Base-by-base conservation (phyloP, 116 monocot genomes). In the Dioscorea cayenensis region DNA sequence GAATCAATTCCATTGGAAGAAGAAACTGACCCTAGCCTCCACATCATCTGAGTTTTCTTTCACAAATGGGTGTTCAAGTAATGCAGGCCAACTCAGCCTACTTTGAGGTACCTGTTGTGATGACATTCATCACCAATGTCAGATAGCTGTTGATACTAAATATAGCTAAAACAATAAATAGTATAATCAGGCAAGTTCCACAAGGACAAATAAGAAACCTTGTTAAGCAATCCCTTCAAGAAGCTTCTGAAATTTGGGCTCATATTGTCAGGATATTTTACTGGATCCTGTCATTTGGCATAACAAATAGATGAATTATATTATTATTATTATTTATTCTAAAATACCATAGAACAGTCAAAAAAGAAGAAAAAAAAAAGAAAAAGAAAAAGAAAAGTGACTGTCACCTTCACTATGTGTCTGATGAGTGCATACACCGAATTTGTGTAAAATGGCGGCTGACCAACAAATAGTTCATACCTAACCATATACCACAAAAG, bases 371-470 rank as follows among this genome's bases (percentile, higher is more conserved):
- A 25, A 25, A 25, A 25, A 25, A 25, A 25, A 25, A 25, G 1
- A 25, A 25, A 25, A 25, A 25, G 25, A 20, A 27, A 32, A 32
- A 43, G 0, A 43, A 38, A 62, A 6, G 62, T 23, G 20, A 60
- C 17, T 21, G 23, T 62, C 63, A 94, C 99, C 88, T 99, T 93
- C 51, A 99, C 91, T 70, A 99, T 99, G 61, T 99, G 99, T 27
- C 90, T 84, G 28, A 99, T 91, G 36, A 99, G 90, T 68, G 93
- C 93, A 91, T 99, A 99, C 10, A 99, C 99, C 48, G 99, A 99
- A 77, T 99, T 99, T 43, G 99, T 99, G 76, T 99, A 99, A 85
- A 99, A 99, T 52, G 99, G 94, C 11, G 99, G 99, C 79, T 99
- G 94, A 8, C 99, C 99, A 79, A 99, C 93, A 89, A 89, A 99